Conservation (phyloP, 2,329 filamentous ascomycete genomes). For the Hypoxylon sp. region DNA sequence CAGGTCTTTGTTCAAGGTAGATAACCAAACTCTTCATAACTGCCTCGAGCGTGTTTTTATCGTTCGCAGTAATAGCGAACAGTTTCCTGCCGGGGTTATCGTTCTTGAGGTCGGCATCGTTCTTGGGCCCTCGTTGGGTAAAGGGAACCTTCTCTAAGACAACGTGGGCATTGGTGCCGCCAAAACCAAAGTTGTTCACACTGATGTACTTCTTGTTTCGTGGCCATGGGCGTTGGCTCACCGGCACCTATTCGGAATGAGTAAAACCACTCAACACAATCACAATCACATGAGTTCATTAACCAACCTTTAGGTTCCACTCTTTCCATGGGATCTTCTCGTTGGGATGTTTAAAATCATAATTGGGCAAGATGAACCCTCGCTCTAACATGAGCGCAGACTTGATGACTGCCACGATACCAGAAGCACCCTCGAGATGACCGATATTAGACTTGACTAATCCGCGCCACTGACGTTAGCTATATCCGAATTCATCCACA, state of each 20-base stretch:
- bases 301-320: constrained; percentile 61
- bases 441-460: constrained; percentile 64
- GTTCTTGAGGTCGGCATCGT: constrained; percentile 55
- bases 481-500: background rate
- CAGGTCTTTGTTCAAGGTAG: constrained; percentile 60
- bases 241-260: constrained; percentile 56
- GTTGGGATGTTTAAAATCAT: constrained; percentile 66
- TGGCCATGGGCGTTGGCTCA: constrained; percentile 62
- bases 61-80: constrained; percentile 62
- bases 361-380: constrained; percentile 65
- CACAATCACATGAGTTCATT: background rate
- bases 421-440: constrained; percentile 66
- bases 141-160: constrained; percentile 56
- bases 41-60: constrained; percentile 56
- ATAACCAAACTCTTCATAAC: constrained; percentile 59
- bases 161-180: constrained; percentile 53
- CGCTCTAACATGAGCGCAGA: constrained; percentile 66
- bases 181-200: constrained; percentile 54
- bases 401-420: constrained; percentile 68
- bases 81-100: constrained; percentile 55
- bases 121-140: constrained; percentile 50
- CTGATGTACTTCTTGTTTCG: constrained; percentile 65
- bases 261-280: background rate
- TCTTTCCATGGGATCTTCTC: constrained; percentile 64
- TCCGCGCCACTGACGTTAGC: background rate